Evolutionary conservation across 2,329 filamentous ascomycete genomes (phyloP).

Genomic region (Ophiostoma montium): DNA sequence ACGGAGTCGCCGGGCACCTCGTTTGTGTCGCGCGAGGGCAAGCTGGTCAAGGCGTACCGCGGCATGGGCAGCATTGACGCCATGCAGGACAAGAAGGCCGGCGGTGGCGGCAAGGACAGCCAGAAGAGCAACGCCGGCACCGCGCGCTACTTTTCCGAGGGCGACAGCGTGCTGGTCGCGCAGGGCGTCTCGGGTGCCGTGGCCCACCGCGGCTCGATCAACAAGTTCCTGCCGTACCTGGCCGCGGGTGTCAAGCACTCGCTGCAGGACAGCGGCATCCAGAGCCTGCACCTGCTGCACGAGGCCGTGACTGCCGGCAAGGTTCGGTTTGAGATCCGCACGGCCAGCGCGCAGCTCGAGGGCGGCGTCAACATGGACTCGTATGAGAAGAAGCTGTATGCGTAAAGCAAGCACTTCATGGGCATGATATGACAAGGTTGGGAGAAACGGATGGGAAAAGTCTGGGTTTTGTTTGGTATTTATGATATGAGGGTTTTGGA

Average conservation of each 20-base stretch:
- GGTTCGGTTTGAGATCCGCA: slow-evolving; percentile 87
- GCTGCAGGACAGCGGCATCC: slow-evolving; percentile 84
- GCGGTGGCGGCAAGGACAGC: slow-evolving; percentile 54
- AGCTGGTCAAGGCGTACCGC: slow-evolving; percentile 97
- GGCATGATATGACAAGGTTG: background rate
- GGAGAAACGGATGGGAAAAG: background rate
- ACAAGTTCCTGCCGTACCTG: slow-evolving; percentile 92
- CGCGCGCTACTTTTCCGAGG: slow-evolving; percentile 95
- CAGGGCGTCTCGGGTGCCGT: slow-evolving; percentile 89
- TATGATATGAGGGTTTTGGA: background rate
- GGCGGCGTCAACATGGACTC: slow-evolving; percentile 97
- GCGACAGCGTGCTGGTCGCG: slow-evolving; percentile 84
- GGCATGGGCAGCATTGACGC: slow-evolving; percentile 98
- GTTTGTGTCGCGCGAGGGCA: slow-evolving; percentile 89
- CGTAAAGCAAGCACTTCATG: slow-evolving; percentile 30
- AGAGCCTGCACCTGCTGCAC: slow-evolving; percentile 66
- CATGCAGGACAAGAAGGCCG: slow-evolving; percentile 98
- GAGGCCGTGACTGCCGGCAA: slow-evolving; percentile 57
- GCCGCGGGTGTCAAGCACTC: slow-evolving; percentile 94
- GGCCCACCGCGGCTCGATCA: slow-evolving; percentile 69
- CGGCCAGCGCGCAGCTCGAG: slow-evolving; percentile 87
- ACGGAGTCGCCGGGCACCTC: slow-evolving; percentile 96
- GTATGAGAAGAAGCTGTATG: slow-evolving; percentile 99
- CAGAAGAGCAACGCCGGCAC: slow-evolving; percentile 86
- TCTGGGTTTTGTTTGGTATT: background rate